A percentile compares a stretch with the other conserved stretches of the same genome.
Conservation (phyloP, 495 filamentous ascomycete species). For the Trypethelium eluteriae region DNA sequence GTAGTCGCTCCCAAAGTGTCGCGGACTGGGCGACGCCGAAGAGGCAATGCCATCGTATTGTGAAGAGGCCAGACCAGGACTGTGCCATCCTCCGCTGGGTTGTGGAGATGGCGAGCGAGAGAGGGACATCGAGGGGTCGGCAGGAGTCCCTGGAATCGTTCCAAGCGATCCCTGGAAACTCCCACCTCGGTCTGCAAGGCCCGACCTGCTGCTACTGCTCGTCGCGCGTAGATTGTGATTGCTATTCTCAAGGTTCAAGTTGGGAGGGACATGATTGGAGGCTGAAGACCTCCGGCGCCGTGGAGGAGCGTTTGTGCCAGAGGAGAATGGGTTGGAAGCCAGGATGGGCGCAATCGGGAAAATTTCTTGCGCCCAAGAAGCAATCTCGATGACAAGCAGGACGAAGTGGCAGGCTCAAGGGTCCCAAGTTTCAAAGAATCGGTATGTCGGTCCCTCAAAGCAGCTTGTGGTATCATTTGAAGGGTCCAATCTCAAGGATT, state of each 20-base stretch:
- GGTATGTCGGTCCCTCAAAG: no score
- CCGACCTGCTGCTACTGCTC: not conserved
- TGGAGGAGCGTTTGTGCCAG: not conserved
- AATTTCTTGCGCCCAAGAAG: not conserved
- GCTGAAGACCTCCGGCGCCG: slow-evolving; percentile 5
- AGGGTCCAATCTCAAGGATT: not conserved
- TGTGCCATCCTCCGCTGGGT: slow-evolving; percentile 75
- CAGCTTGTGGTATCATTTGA: not conserved
- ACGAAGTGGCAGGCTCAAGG: not conserved
- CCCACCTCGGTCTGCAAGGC: slow-evolving; percentile 7
- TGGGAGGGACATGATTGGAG: slow-evolving; percentile 2
- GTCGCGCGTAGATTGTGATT: slow-evolving; percentile 5
- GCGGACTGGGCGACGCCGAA: slow-evolving; percentile 51
- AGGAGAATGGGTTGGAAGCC: not conserved
- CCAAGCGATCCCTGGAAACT: slow-evolving; percentile 1
- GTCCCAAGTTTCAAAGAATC: not conserved
- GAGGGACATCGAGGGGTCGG: slow-evolving; percentile 54
- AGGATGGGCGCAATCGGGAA: slow-evolving; percentile 5
- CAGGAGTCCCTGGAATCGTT: slow-evolving; percentile 29
- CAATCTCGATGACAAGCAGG: not conserved
- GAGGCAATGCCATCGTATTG: slow-evolving; percentile 51
- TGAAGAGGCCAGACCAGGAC: slow-evolving; percentile 61
- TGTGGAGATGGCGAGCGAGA: slow-evolving; percentile 77
- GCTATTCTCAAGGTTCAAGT: not conserved
- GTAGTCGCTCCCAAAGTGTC: slow-evolving; percentile 29